Evolutionary conservation across 140 eudicot genomes (phyloP), one percentile per base, ranked within the genome.

Genomic region (Cichorium intybus): DNA sequence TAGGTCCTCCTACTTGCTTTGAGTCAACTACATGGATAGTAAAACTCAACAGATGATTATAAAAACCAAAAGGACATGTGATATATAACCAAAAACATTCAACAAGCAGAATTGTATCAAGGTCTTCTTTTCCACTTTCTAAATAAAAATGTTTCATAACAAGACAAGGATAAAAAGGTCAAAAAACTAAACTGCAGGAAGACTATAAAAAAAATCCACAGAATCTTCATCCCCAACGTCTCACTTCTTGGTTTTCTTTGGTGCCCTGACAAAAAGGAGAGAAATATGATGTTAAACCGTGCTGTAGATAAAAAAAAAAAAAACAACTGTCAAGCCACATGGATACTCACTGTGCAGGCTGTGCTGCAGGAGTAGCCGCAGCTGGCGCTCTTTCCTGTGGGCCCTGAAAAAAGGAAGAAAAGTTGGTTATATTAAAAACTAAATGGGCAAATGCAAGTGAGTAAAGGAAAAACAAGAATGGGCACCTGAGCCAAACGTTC

Each of bases 401-500:
- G 23, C 87, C 92, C 92, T 85, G 58, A 2, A 0, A 12, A 23
- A 0, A n/a, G 14, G 20, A 69, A 26, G 3, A 1, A 50, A 14
- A 62, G 15, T 0, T 7, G 1, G 37, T 31, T 7, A n/a, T n/a
- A n/a, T n/a, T n/a, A n/a, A 31, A 31, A 31, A 31, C 10, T 39
- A 48, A 4, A 15, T 39, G 4, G 18, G 24, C 6, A 10, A 39
- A 21, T 6, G 23, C 28, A 62, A 41, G 8, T 18, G 4, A 11
- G 3, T 1, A 31, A 0, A 60, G 22, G 7, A 10, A 22, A 1
- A 10, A 23, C 12, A 23, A 4, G 14, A 12, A 62, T 16, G 2
- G 4, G 60, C 78, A 91, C 97, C 95, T 80, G 85, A 47, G 98
- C 98, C 33, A 91, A 79, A 6, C 96, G 87, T 69, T 91, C 96